These are phyloP conservation scores for Stephania cephalantha DNA, from an alignment of 164 flowering plant species.

Conservation along the genomic window DNA sequence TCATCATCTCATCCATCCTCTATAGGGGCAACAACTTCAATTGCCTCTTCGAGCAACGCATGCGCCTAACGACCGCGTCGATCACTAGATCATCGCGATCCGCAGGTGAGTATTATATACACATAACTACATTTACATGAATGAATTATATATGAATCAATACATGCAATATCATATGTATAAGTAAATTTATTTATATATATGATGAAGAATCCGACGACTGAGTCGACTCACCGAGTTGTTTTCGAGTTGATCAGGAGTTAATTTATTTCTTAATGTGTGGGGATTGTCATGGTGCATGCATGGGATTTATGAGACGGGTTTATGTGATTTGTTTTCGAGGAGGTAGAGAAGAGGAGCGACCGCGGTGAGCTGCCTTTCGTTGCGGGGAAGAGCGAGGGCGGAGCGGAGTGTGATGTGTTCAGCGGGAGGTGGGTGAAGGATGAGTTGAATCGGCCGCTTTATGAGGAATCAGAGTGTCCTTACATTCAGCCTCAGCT, in stretches of 20 bases:
- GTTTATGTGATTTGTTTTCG: slow-evolving; percentile 1
- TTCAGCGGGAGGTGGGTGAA: slow-evolving; percentile 75
- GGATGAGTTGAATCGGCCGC: slow-evolving; percentile 56
- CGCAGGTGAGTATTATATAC: slow-evolving; percentile 29
- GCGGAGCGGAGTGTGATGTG: slow-evolving; percentile 47
- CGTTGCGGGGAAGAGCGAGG: slow-evolving; percentile 28
- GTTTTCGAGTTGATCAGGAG: background rate
- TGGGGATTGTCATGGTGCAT: background rate
- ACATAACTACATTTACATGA: background rate
- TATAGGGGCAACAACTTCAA: slow-evolving; percentile 42
- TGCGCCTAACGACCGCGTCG: slow-evolving; percentile 9
- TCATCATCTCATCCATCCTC: slow-evolving; percentile 55
- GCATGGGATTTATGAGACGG: background rate
- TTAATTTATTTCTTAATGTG: background rate
- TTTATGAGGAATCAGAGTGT: slow-evolving; percentile 66
- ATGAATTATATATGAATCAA: too few species aligned
- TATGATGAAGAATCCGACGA: too few species aligned
- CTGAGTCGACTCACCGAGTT: too few species aligned
- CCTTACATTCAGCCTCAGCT: slow-evolving; percentile 92
- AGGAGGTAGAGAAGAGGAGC: slow-evolving; percentile 5
- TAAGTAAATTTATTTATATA: too few species aligned
- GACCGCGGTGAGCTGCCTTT: slow-evolving; percentile 33
- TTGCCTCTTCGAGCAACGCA: slow-evolving; percentile 35
- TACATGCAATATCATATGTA: too few species aligned
- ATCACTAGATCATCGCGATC: background rate